Base-by-base conservation (phyloP, 2,329 filamentous ascomycete species). In the Paraconiothyrium brasiliense region DNA sequence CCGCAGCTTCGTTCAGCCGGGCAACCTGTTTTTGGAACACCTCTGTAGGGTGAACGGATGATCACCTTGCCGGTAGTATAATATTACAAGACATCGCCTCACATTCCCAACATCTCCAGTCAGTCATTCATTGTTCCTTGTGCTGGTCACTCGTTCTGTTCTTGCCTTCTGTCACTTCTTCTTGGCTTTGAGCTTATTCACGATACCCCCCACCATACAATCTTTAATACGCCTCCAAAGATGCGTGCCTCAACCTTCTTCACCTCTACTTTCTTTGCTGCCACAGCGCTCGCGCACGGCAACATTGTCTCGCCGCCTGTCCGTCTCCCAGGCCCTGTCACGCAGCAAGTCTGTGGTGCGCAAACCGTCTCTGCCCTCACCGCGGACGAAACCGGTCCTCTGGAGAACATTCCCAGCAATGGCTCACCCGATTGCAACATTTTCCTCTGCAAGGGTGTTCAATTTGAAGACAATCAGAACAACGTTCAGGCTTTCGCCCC, bases 361-460 rank as follows among this genome's bases (percentile, higher is more conserved):
- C 83, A 85, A 72, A 82, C 85, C 64, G 81, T 82, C 69, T 78
- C 80, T 77, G 84, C 84, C 75, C 82, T 86, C 73, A 65, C 73
- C 43, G 76, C 81, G 39, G 85, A 87, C 79, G 70, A 70, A 44
- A 76, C 73, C 39, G 72, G 67, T 0, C 73, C 73, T 37, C 65
- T 75, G 34, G 83, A 86, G 69, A 77, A 84, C 52, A 83, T 81
- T 66, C 67, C 64, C 59, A 83, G 83, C 75, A 85, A 82, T 76
- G 77, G 84, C 58, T 78, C 79, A 49, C 71, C 74, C 1, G 71
- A 76, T 41, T 86, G 85, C 73, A 79, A 85, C 69, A 78, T 85
- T 68, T 84, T 80, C 78, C 78, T 86, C 57, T 86, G 84, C 84
- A 86, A 86, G 74, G 86, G 86, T 61, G 84, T 83, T 76, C 83